Evolutionary conservation across 2,329 filamentous ascomycete species (phyloP), one percentile per base, ranked within the genome.

Genomic region (Thermoascus crustaceus): DNA sequence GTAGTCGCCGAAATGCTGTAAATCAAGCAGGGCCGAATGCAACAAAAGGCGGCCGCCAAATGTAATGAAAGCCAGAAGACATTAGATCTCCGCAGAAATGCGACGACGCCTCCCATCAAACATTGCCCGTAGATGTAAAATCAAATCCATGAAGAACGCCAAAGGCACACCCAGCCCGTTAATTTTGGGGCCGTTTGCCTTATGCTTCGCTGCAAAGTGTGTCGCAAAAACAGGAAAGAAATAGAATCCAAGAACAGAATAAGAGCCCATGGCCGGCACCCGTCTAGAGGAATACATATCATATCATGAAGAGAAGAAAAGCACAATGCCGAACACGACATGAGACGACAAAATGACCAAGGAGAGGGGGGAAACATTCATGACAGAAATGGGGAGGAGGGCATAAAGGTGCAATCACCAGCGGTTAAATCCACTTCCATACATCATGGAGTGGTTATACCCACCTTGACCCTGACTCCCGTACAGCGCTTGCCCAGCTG

Each of bases 401-500:
- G 46, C n/a, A 30, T 44, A 35, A 50, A 31, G 39, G 40, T 19
- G 44, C 34, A 45, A 63, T 66, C 69, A 85, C 81, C 82, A 87
- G 58, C 81, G 72, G 56, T 72, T 69, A 61, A 80, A 79, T 25
- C 67, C 71, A 59, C 76, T 77, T 60, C 69, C 68, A 64, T 94
- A 94, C 75, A 94, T 84, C 77, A 85, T 82, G 55, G 78, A 63
- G 42, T 71, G 69, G 49, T 83, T 87, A 78, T 93, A 94, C 82
- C 85, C 87, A 91, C 86, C 86, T 89, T 75, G 73, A 62, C 73
- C 72, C 67, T 94, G 83, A 68, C 84, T 84, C 68, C 82, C 82
- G 70, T 91, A 94, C 66, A 91, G 75, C 66, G 84, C 85, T 76
- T 91, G 85, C 67, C 84, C 82, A 70, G 81, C 81, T 51, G 55